These are phyloP conservation scores for Eutrema salsugineum DNA, from an alignment of 441 rosid species.

Conservation along the genomic window DNA sequence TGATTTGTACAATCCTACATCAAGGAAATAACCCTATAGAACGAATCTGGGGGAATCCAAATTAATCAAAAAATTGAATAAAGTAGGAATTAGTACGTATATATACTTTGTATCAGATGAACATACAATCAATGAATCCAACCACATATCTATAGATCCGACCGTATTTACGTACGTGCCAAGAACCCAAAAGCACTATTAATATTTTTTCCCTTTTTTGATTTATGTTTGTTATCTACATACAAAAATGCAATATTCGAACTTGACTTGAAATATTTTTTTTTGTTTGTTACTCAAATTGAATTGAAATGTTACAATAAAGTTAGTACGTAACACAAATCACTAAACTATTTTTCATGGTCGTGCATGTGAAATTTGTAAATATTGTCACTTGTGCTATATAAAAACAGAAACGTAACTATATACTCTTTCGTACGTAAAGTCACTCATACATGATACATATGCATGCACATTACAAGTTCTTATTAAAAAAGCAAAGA, in stretches of 20 bases:
- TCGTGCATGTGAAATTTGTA: too few relatives aligned
- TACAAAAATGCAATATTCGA: too few relatives aligned
- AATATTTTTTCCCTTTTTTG: background rate
- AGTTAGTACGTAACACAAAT: too few relatives aligned
- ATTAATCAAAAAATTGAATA: background rate
- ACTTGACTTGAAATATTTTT: too few relatives aligned
- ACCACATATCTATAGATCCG: too few relatives aligned
- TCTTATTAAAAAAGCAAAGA: background rate
- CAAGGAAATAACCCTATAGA: background rate
- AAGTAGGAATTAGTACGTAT: background rate
- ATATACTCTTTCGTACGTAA: background rate
- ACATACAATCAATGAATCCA: background rate
- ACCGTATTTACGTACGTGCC: background rate
- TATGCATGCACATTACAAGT: background rate
- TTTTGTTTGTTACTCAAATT: too few relatives aligned
- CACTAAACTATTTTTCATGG: background rate
- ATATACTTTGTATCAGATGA: background rate
- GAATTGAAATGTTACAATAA: too few relatives aligned
- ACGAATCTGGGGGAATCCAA: background rate
- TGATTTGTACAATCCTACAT: background rate
- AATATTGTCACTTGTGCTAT: background rate
- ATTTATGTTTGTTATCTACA: background rate
- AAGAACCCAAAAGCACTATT: background rate
- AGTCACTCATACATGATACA: background rate
- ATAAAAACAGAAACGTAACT: background rate